Conservation (phyloP, 495 filamentous ascomycete genomes). For the Rhypophila decipiens region DNA sequence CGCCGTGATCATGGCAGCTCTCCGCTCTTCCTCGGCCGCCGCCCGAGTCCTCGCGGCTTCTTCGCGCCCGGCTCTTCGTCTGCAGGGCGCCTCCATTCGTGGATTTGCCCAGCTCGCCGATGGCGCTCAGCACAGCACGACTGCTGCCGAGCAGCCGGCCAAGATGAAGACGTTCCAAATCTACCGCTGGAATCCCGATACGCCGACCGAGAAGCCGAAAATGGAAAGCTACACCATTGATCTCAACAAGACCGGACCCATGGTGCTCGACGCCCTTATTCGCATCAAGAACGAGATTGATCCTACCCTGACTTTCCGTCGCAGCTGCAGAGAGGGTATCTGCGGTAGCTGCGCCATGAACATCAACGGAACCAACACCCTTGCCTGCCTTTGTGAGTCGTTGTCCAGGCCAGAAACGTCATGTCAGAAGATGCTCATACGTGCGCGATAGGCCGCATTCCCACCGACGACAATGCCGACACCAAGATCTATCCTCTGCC, state of each 20-base stretch:
- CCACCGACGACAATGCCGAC: slow-evolving; percentile 69
- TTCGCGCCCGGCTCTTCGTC: slow-evolving; percentile 42
- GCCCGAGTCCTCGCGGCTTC: slow-evolving; percentile 54
- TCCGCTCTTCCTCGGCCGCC: slow-evolving; percentile 53
- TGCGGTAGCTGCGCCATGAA: slow-evolving; percentile 99
- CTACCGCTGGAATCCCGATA: slow-evolving; percentile 97
- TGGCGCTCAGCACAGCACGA: slow-evolving; percentile 25
- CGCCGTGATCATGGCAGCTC: slow-evolving; percentile 60
- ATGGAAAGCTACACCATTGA: slow-evolving; percentile 95
- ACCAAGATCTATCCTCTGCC: slow-evolving; percentile 96
- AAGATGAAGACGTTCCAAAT: slow-evolving; percentile 88
- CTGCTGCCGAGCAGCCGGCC: slow-evolving; percentile 45
- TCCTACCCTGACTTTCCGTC: slow-evolving; percentile 89
- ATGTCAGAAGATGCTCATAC: not conserved
- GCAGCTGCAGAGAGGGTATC: slow-evolving; percentile 95
- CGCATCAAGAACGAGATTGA: slow-evolving; percentile 99
- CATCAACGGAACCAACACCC: slow-evolving; percentile 94
- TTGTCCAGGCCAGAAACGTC: no score
- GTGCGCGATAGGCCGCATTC: slow-evolving; percentile 71
- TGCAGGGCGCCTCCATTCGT: slow-evolving; percentile 28
- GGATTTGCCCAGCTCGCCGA: slow-evolving; percentile 43
- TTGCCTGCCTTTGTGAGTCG: slow-evolving; percentile 92
- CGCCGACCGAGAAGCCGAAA: slow-evolving; percentile 79
- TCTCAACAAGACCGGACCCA: slow-evolving; percentile 96
- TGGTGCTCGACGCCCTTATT: slow-evolving; percentile 95